Conservation (phyloP, 2,329 filamentous ascomycete genomes). For the Ascochyta viciae-villosae region DNA sequence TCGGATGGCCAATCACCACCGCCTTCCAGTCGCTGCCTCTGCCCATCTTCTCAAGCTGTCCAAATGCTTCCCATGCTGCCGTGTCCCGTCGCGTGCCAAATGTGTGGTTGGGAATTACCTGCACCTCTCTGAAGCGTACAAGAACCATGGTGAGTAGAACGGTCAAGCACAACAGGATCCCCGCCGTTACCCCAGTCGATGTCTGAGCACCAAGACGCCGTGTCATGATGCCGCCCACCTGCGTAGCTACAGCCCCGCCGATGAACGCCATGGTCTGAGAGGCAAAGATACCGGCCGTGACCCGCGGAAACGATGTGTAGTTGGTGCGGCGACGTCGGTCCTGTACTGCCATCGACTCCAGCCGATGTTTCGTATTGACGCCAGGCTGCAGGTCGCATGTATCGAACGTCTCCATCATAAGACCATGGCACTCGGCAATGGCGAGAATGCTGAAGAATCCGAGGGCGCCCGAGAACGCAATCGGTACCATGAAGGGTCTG, state of each 20-base stretch:
- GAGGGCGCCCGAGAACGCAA: slow-evolving; percentile 69
- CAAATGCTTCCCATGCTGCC: slow-evolving; percentile 40
- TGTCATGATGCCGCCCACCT: slow-evolving; percentile 71
- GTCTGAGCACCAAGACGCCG: slow-evolving; percentile 71
- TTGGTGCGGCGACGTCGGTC: slow-evolving; percentile 65
- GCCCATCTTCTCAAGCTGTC: slow-evolving; percentile 52
- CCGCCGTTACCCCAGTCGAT: slow-evolving; percentile 72
- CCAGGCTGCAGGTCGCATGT: slow-evolving; percentile 79
- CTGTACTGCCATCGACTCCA: slow-evolving; percentile 54
- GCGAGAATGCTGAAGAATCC: slow-evolving; percentile 77
- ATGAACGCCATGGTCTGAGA: slow-evolving; percentile 74
- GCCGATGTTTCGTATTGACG: slow-evolving; percentile 62
- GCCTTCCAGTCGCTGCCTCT: slow-evolving; percentile 67
- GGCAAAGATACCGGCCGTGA: slow-evolving; percentile 73
- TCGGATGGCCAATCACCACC: slow-evolving; percentile 74
- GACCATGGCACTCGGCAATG: slow-evolving; percentile 75
- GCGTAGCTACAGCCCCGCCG: slow-evolving; percentile 72
- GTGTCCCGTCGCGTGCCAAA: slow-evolving; percentile 49
- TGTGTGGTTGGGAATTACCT: slow-evolving; percentile 70
- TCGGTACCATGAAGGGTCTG: slow-evolving; percentile 66
- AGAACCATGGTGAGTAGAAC: slow-evolving; percentile 68
- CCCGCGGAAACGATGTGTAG: slow-evolving; percentile 77
- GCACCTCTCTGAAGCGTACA: slow-evolving; percentile 69
- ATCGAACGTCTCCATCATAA: slow-evolving; percentile 83
- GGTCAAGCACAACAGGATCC: slow-evolving; percentile 70